A percentile compares a stretch with the other conserved stretches of the same genome.
Conservation (phyloP, 148 eudicot species). For the Persicaria maculosa region DNA sequence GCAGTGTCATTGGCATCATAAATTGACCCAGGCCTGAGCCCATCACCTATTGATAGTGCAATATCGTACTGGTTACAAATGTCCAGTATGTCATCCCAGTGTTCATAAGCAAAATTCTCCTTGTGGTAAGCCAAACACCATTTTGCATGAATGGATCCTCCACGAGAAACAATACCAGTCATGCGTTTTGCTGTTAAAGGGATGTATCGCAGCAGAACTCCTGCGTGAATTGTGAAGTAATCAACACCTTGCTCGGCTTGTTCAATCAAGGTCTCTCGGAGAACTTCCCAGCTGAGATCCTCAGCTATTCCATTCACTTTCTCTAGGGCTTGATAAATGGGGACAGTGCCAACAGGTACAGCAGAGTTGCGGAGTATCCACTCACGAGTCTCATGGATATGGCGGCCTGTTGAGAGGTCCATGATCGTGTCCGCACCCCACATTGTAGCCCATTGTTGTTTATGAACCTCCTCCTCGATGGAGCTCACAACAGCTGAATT, state of each 20-base stretch:
- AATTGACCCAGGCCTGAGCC: conserved; percentile 93
- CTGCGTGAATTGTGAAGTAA: conserved; percentile 96
- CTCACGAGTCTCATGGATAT: conserved; percentile 97
- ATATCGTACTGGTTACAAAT: conserved; percentile 96
- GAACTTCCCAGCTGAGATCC: conserved; percentile 85
- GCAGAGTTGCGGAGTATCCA: conserved; percentile 93
- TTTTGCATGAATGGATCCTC: conserved; percentile 98
- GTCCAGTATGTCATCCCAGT: conserved; percentile 97
- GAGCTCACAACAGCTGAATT: conserved; percentile 98
- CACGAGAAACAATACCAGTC: conserved; percentile 99
- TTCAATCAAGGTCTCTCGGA: conserved; percentile 84
- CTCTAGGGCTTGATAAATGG: conserved; percentile 95
- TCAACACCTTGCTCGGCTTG: conserved; percentile 99
- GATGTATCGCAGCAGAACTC: conserved; percentile 79
- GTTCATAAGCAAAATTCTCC: conserved; percentile 98
- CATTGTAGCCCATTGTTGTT: conserved; percentile 99
- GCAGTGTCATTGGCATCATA: conserved; percentile 98
- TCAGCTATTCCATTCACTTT: conserved; percentile 94
- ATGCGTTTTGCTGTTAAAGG: conserved; percentile 93
- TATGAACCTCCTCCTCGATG: conserved; percentile 97
- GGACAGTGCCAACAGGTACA: conserved; percentile 97
- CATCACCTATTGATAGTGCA: conserved; percentile 89
- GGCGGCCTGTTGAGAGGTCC: conserved; percentile 97
- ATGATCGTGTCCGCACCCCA: conserved; percentile 99
- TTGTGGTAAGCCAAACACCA: conserved; percentile 96